Percentiles rank a stretch among this genome's conserved stretches.
phyloP scores from a whole-genome alignment of 2,329 filamentous ascomycete genomes.

The Ciborinia camelliae region DNA sequence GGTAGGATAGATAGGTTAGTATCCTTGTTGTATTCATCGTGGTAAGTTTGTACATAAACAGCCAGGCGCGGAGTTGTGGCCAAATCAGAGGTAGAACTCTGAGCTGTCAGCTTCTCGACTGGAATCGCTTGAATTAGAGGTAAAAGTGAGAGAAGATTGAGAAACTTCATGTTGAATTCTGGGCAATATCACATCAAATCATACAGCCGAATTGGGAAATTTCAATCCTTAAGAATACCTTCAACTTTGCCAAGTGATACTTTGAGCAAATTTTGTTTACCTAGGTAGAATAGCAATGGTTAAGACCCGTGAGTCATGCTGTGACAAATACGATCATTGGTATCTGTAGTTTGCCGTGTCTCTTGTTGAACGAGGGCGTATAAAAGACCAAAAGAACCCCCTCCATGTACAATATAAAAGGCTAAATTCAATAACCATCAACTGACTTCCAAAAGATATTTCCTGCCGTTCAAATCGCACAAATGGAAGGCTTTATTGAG shows the following conservation, averaged over 20 bases:
- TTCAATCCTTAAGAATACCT: background rate
- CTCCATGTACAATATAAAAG: background rate
- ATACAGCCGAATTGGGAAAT: background rate
- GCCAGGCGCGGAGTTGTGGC: conserved; percentile 13
- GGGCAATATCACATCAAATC: background rate
- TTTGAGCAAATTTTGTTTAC: background rate
- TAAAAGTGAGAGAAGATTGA: conserved; percentile 5
- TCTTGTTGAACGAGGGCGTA: background rate
- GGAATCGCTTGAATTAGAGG: conserved; percentile 17
- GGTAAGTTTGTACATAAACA: conserved; percentile 18
- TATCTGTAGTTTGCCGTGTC: background rate
- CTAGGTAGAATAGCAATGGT: background rate
- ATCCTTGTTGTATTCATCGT: conserved; percentile 1
- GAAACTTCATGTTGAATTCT: conserved; percentile 9
- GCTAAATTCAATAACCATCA: background rate
- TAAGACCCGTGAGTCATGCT: conserved; percentile 9
- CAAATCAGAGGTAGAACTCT: background rate
- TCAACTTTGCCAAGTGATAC: background rate
- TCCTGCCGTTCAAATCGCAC: background rate
- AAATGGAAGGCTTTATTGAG: background rate
- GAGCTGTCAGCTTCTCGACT: background rate
- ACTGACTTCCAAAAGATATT: background rate
- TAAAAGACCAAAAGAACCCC: background rate
- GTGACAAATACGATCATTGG: background rate
- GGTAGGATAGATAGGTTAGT: conserved; percentile 18